A percentile compares a stretch with the other conserved stretches of the same genome.
Conservation (phyloP, 345 rosid species). For the Syzygium jambos region DNA sequence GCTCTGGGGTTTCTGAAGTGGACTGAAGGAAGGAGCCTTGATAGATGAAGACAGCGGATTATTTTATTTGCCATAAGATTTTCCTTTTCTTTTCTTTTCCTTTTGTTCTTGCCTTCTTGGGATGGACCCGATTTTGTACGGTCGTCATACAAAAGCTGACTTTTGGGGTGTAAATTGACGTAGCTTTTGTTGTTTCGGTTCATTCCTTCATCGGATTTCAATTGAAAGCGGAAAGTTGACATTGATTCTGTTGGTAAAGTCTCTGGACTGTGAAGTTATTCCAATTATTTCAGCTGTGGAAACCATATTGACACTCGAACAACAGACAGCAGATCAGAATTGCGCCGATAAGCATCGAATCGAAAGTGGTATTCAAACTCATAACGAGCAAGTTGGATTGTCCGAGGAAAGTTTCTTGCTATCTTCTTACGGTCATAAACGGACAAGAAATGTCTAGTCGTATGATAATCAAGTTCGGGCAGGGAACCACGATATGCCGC, state of each 20-base stretch:
- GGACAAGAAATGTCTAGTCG: not conserved
- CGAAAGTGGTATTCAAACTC: not conserved
- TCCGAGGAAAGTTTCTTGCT: not conserved
- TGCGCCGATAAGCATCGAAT: not conserved
- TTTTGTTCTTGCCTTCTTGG: not conserved
- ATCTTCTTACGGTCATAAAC: not conserved
- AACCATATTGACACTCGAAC: not conserved
- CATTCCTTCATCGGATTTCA: not conserved
- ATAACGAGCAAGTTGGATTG: not conserved
- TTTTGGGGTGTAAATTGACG: not conserved
- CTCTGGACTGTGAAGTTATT: not conserved
- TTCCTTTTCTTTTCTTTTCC: not conserved
- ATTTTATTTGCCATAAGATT: not conserved
- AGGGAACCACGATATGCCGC: not conserved
- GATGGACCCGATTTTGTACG: not conserved
- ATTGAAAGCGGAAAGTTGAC: not conserved
- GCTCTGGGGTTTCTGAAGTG: slow-evolving; percentile 3
- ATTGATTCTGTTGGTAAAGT: not conserved
- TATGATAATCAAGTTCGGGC: not conserved
- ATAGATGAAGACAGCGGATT: not conserved
- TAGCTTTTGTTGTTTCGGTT: not conserved
- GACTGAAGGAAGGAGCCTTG: not conserved
- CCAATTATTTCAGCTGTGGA: not conserved
- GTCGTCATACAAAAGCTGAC: not conserved
- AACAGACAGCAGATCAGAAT: not conserved